Evolutionary conservation across 2,329 filamentous ascomycete genomes (phyloP), one percentile per base, ranked within the genome.

Genomic region (Cordyceps sp.): DNA sequence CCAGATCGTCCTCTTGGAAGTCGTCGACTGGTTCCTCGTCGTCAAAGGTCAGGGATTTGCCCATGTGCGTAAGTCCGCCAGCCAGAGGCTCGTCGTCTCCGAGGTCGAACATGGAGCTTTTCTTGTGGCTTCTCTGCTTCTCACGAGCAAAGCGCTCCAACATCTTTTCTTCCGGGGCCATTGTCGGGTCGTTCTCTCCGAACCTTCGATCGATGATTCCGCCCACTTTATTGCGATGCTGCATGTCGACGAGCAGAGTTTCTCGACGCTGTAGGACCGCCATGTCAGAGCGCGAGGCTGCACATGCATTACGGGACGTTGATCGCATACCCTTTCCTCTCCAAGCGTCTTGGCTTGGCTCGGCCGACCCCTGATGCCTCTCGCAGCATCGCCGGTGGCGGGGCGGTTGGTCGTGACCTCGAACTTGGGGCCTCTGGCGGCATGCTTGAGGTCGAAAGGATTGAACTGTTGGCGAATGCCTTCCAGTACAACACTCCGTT

Each of bases 401-500:
- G 69, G 64, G 36, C 70, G 69, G 39, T 70, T 72, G 33, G 68
- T 86, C 0, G 81, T 85, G 28, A 86, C 78, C 27, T 88, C 76
- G 41, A 93, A 93, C 47, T 96, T 96, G 35, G 75, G 75, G 0
- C 77, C 80, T 37, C 78, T 69, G 2, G 76, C 74, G 36, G 75
- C 73, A 36, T 80, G 73, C 56, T 92, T 92, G 52, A 93, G 72
- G 50, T 98, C 90, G 56, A 98, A 98, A 0, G 90, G 90, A 53
- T 98, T 98, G 69, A 96, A 96, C 43, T 86, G 79, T 48, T 96
- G 86, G 49, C 90, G 79, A 51, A 98, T 94, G 35, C 72, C 73
- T 44, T 81, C 75, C 39, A 98, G 66, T 13, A 85, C 82, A 34
- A 74, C 77, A 47, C 78, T 72, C 48, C 79, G 73, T 51, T 84